A percentile compares a stretch with the other conserved stretches of the same genome.
Evolutionary conservation across 2,329 filamentous ascomycete genomes (phyloP).

Genomic region (Colletotrichum sp.): DNA sequence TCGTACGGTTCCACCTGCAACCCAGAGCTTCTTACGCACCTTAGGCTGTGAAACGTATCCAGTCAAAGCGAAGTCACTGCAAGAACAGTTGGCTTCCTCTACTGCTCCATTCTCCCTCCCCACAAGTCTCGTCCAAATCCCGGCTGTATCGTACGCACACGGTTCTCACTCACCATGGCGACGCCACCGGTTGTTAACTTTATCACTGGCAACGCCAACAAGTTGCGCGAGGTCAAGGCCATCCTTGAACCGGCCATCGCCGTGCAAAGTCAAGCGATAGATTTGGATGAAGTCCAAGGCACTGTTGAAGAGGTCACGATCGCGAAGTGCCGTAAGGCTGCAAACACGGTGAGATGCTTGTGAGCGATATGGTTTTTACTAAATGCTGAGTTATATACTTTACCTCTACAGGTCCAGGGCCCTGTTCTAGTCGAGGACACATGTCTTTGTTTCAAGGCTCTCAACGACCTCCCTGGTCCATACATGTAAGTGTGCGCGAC

Average conservation of each 20-base stretch:
- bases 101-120: background rate
- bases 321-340: slow-evolving; percentile 86
- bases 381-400: background rate
- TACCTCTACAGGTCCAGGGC: slow-evolving; percentile 67
- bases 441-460: slow-evolving; percentile 88
- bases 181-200: slow-evolving; percentile 71
- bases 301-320: slow-evolving; percentile 88
- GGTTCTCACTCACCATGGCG: slow-evolving; percentile 39
- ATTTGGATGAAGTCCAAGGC: slow-evolving; percentile 90
- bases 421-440: slow-evolving; percentile 97
- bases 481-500: slow-evolving; percentile 78
- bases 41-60: background rate
- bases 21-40: background rate
- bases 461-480: slow-evolving; percentile 89
- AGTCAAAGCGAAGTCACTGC: background rate
- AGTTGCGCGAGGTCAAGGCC: slow-evolving; percentile 85
- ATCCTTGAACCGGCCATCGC: slow-evolving; percentile 80
- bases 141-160: background rate
- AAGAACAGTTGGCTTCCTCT: background rate
- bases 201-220: slow-evolving; percentile 96
- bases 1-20: background rate
- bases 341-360: slow-evolving; percentile 65
- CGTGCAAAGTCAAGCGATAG: slow-evolving; percentile 75
- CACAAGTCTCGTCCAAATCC: background rate
- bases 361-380: background rate